Conservation (phyloP, 2,329 filamentous ascomycete genomes). For the Scleromitrula shiraiana region DNA sequence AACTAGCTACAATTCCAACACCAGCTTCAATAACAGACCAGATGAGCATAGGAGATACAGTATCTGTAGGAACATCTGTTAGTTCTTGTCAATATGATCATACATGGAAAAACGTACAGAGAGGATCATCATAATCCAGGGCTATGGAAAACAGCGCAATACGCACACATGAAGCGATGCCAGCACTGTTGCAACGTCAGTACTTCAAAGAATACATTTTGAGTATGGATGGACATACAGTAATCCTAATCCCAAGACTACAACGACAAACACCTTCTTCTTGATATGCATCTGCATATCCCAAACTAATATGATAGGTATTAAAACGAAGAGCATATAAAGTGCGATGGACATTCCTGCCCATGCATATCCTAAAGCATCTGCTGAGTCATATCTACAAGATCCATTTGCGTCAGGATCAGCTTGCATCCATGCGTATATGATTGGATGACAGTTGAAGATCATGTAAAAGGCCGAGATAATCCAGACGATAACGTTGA, state of each 20-base stretch:
- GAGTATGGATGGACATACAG: background rate
- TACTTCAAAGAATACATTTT: background rate
- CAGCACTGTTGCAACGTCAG: background rate
- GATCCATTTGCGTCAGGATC: slow-evolving; percentile 2
- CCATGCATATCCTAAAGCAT: slow-evolving; percentile 5
- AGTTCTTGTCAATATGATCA: background rate
- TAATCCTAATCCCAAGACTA: slow-evolving; percentile 5
- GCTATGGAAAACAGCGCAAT: slow-evolving; percentile 1
- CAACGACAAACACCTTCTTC: slow-evolving; percentile 2
- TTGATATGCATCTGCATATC: slow-evolving; percentile 8
- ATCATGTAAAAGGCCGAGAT: slow-evolving; percentile 6
- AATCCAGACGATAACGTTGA: slow-evolving; percentile 5
- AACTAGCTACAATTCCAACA: slow-evolving; percentile 5
- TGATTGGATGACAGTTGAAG: slow-evolving; percentile 6
- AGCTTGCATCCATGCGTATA: slow-evolving; percentile 5
- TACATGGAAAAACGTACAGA: background rate
- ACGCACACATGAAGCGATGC: background rate
- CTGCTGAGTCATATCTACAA: slow-evolving; percentile 4
- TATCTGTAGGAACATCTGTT: background rate
- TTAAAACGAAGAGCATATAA: slow-evolving; percentile 1
- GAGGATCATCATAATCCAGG: slow-evolving; percentile 6
- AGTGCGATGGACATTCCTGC: background rate
- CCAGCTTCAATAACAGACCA: slow-evolving; percentile 8
- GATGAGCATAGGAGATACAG: slow-evolving; percentile 5
- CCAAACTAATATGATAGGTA: slow-evolving; percentile 7